Conservation (phyloP, 371 early-diverging fungal genomes). For the Basidiobolus meristosporus region DNA sequence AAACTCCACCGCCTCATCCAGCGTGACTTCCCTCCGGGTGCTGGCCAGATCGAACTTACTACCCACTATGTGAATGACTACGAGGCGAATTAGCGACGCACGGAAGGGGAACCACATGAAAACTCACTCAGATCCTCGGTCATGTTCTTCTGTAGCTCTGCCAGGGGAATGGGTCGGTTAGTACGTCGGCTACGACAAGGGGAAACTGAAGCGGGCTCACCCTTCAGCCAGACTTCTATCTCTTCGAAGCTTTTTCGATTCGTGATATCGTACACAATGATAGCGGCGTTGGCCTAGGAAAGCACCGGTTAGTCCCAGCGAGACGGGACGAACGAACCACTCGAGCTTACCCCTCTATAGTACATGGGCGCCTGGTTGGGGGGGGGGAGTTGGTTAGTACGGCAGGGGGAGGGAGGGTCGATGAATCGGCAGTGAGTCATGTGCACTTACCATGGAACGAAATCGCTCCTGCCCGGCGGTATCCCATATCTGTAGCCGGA, state of each 20-base stretch:
- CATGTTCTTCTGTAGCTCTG: conserved; percentile 51
- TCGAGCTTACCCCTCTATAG: conserved; percentile 35
- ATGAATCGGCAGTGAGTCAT: no score
- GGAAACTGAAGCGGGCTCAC: no score
- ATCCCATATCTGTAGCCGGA: conserved; percentile 39
- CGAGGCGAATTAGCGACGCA: conserved; percentile 1
- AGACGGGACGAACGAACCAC: not conserved
- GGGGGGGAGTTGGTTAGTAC: no score
- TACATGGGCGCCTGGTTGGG: conserved; percentile 45
- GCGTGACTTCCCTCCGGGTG: conserved; percentile 28
- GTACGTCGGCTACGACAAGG: no score
- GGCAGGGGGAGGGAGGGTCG: no score
- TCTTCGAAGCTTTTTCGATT: conserved; percentile 34
- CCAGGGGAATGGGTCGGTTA: no score
- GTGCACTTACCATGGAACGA: conserved; percentile 24
- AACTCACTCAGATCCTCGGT: conserved; percentile 12
- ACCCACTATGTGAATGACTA: conserved; percentile 52
- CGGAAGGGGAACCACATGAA: no score
- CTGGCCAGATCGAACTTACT: conserved; percentile 53
- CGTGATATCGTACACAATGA: conserved; percentile 42
- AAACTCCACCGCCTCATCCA: conserved; percentile 31
- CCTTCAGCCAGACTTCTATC: conserved; percentile 31
- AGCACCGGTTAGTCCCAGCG: not conserved
- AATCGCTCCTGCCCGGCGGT: conserved; percentile 52
- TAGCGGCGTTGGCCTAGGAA: conserved; percentile 34